Base-by-base conservation (phyloP, 1,284 basidiomycete species). In the Cutaneotrichosporon mucoides region DNA sequence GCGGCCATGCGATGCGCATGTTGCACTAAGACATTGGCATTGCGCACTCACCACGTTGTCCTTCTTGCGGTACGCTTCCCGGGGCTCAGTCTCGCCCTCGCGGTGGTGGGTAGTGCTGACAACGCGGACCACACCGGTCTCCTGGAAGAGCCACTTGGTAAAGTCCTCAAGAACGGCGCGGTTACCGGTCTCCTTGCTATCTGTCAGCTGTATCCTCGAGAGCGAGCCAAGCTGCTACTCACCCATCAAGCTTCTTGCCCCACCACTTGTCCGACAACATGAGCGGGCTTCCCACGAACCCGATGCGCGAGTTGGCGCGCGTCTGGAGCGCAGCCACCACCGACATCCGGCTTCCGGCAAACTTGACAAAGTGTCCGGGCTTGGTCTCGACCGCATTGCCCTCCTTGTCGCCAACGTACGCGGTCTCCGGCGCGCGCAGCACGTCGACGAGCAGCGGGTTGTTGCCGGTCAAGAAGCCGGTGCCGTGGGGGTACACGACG, bases 251-350 rank as follows among this genome's bases (percentile, higher is more conserved):
- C 40, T 62, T 62, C 46, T 64, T 67, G 42, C 63, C 70, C 75
- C 76, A 79, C 57, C 73, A 76, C 47, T 67, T 61, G 62, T 83
- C 78, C 16, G 83, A 85, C 75, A 98, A 88, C 61, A 94, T 66
- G 7, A 89, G 88, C 1, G 87, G 81, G 40, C 90, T 87, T 8
- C 94, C 95, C 3, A 89, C 82, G 79, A 92, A 96, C 2, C 87
- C 84, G 33, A 87, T 85, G 9, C 94, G 82, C 0, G 88, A 87
- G 67, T 89, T 91, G 60, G 85, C 84, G 33, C 82, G 79, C 1
- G 91, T 85, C 79, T 99, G 95, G 82, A 98, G 90, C 6, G 90
- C 94, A 4, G 88, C 88, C 47, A 92, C 90, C 42, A 97, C 81
- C 35, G 84, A 82, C 45, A 92, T 81, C 41, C 84, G 83, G 63